Evolutionary conservation across 306 rosid genomes (phyloP), one percentile per base, ranked within the genome.

Genomic region (Cucurbita maxima): DNA sequence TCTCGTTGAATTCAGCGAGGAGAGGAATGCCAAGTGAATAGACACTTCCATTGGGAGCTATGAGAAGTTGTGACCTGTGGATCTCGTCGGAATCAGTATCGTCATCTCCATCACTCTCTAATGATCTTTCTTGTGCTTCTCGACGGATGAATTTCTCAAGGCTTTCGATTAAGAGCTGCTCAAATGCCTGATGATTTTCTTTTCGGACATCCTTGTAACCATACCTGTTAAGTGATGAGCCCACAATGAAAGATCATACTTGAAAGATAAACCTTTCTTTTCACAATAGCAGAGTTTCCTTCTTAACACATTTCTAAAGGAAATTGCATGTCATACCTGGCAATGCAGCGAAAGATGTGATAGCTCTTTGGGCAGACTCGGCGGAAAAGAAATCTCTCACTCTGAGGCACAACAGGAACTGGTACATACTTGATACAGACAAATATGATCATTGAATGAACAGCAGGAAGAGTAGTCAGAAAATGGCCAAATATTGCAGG

Each of bases 301-400:
- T 3, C 20, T 37, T 16, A 44, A 2, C 30, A 70, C 10, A 40
- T 10, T 73, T 38, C 25, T 22, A 9, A 36, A 11, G 16, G 12
- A 57, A 74, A 14, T 44, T 1, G 19, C 22, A 73, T 48, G 15
- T 13, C 6, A 56, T 78, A 86, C 90, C 90, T 86, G 83, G 97
- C 97, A 82, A 93, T 90, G 85, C 97, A 93, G 45, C 97, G 97
- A 79, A 93, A 93, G 74, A 93, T 90, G 79, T 90, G 97, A 77
- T 87, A 93, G 78, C 82, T 81, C 85, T 88, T 90, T 5, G 93
- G 92, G 79, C 98, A 90, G 87, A 90, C 98, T 76, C 97, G 87
- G 61, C 98, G 88, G 79, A 93, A 93, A 79, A 93, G 98, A 73
- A 93, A 93, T 83, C 98, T 90, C 85, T 93, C 98, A 83, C 97